Evolutionary conservation across 106 monocot species (phyloP), one percentile per base, ranked within the genome.

Genomic region (Dendrobium huoshanense): DNA sequence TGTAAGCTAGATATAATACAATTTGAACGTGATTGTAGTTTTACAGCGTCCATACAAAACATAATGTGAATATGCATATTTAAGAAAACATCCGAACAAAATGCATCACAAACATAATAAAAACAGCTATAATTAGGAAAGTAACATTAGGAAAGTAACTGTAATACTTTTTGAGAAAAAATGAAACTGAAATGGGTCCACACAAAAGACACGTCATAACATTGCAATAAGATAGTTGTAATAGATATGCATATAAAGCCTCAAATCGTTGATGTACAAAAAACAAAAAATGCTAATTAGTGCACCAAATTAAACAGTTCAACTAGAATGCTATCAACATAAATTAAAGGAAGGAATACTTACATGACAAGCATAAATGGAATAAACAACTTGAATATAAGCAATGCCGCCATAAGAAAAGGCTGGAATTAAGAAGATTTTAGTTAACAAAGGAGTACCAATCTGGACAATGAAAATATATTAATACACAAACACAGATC

Each of bases 291-390:
- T 73, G 44, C 47, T 47, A 13, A 49, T 48, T 47, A 49, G 9
- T 49, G 18, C 49, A 44, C 42, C 3, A 74, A 74, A 6, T 41
- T 41, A 43, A 44, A 20, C 42, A 74, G 4, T 43, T 74, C 74
- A 74, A 72, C 29, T 40, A 27, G 37, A 65, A 65, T 25, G 24
- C 22, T 70, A 70, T 5, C 16, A 33, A 70, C 33, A 37, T 33
- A 70, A 65, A 72, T 72, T 40, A 27, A 72, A n/a, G 2, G 33
- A 65, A 25, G 20, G 27, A 48, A 27, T 49, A 49, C 96, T 96
- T 85, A 96, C 96, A 96, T 96, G 80, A 96, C 96, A 80, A 96
- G 92, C 87, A 93, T 88, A 79, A 88, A 96, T 17, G 96, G 96
- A 82, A 96, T 96, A 80, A 94, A 92, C 78, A 96, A 80, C 87